Conservation (phyloP, 176 grass and related monocot genomes). For the Eleusine indica region DNA sequence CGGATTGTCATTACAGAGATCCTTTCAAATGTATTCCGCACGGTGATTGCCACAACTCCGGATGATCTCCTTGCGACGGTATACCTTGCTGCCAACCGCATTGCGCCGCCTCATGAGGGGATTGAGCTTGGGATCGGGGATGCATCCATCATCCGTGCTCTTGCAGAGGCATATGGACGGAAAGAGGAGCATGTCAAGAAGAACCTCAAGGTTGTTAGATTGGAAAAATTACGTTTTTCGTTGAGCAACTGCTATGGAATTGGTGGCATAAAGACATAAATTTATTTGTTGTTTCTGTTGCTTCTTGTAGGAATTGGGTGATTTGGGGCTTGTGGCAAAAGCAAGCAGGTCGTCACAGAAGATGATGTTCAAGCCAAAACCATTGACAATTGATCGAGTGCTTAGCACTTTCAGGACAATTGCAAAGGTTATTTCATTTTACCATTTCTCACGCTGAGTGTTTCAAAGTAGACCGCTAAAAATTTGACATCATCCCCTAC, state of each 20-base stretch:
- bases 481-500: conserved; percentile 3
- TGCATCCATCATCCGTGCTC: conserved; percentile 83
- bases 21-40: conserved; percentile 84
- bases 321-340: conserved; percentile 97
- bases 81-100: conserved; percentile 87
- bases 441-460: conserved; percentile 11
- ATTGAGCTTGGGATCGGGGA: conserved; percentile 95
- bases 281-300: conserved; percentile 23
- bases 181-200: conserved; percentile 98
- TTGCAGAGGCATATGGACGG: conserved; percentile 89
- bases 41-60: conserved; percentile 78
- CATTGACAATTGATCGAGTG: conserved; percentile 78
- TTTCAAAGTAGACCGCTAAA: not conserved
- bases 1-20: conserved; percentile 87
- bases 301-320: conserved; percentile 80
- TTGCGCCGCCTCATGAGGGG: conserved; percentile 89
- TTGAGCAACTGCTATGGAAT: conserved; percentile 14
- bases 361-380: conserved; percentile 89
- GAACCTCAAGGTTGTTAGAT: conserved; percentile 67
- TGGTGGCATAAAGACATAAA: not conserved
- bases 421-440: conserved; percentile 66
- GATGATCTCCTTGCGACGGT: conserved; percentile 84
- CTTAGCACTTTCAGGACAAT: conserved; percentile 81
- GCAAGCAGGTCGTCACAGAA: conserved; percentile 88
- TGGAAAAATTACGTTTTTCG: conserved; percentile 25